Evolutionary conservation across 257 asterid species (phyloP).

Genomic region (Solanum gandarillasii): DNA sequence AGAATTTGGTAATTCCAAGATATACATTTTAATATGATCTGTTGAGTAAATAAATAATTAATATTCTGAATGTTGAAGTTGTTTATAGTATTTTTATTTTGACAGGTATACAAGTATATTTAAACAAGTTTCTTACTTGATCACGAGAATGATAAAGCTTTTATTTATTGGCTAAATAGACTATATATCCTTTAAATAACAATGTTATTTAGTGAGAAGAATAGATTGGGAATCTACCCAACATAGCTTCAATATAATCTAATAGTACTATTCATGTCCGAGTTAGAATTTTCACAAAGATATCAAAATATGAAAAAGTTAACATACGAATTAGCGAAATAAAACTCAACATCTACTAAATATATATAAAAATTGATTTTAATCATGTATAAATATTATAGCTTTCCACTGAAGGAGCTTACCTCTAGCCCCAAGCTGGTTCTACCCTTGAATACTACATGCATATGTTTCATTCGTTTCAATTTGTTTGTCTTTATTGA

Average conservation of each 20-base stretch:
- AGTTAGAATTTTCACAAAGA: not conserved
- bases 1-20: slow-evolving; percentile 35
- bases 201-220: not conserved
- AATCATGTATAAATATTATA: too few relatives aligned
- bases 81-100: slow-evolving; percentile 8
- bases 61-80: not conserved
- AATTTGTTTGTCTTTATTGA: not conserved
- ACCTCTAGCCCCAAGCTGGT: not conserved
- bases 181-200: not conserved
- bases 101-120: slow-evolving; percentile 7
- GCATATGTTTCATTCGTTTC: not conserved
- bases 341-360: too few relatives aligned
- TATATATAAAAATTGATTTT: too few relatives aligned
- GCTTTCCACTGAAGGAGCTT: too few relatives aligned
- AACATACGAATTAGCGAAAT: too few relatives aligned
- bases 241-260: not conserved
- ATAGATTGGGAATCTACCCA: not conserved
- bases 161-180: not conserved
- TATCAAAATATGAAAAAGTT: too few relatives aligned
- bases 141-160: not conserved
- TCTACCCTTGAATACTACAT: not conserved
- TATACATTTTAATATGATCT: slow-evolving; percentile 17
- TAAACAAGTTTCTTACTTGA: not conserved
- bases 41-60: slow-evolving; percentile 22
- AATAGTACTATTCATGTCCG: too few relatives aligned